phyloP scores from a whole-genome alignment of 306 rosid species.

The Medicago ruthenica region DNA sequence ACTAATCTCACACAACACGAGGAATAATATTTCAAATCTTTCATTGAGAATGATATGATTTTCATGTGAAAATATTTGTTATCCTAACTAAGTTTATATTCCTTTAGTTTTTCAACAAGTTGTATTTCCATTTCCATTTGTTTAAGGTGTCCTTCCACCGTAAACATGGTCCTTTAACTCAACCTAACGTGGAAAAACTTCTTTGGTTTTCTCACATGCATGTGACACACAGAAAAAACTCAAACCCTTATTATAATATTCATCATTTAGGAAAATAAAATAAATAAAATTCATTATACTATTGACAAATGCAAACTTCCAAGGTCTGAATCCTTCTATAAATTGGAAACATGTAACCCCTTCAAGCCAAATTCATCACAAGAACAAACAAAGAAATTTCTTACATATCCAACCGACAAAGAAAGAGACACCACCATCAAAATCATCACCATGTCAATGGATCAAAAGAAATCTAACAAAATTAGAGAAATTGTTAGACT shows the following conservation, averaged over 20 bases:
- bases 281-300: background rate
- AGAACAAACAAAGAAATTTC: background rate
- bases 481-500: slow-evolving; percentile 92
- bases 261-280: background rate
- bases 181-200: slow-evolving; percentile 28
- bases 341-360: slow-evolving; percentile 44
- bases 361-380: background rate
- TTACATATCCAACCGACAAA: background rate
- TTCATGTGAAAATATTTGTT: background rate
- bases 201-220: slow-evolving; percentile 36
- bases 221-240: slow-evolving; percentile 32
- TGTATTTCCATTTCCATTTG: slow-evolving; percentile 6
- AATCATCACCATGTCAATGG: slow-evolving; percentile 40
- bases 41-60: too few relatives aligned
- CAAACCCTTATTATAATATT: slow-evolving; percentile 33
- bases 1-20: too few relatives aligned
- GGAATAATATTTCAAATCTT: too few relatives aligned
- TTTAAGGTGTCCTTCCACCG: slow-evolving; percentile 18
- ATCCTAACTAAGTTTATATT: background rate
- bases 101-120: slow-evolving; percentile 28
- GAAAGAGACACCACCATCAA: slow-evolving; percentile 10
- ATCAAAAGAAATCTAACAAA: slow-evolving; percentile 86
- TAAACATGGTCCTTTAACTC: slow-evolving; percentile 35
- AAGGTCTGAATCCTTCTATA: slow-evolving; percentile 49
- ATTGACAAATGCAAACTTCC: slow-evolving; percentile 17